Percentiles rank a stretch among this genome's conserved stretches.
phyloP scores from a whole-genome alignment of 352 stramenopile species.

The Lagenidium sp. region DNA sequence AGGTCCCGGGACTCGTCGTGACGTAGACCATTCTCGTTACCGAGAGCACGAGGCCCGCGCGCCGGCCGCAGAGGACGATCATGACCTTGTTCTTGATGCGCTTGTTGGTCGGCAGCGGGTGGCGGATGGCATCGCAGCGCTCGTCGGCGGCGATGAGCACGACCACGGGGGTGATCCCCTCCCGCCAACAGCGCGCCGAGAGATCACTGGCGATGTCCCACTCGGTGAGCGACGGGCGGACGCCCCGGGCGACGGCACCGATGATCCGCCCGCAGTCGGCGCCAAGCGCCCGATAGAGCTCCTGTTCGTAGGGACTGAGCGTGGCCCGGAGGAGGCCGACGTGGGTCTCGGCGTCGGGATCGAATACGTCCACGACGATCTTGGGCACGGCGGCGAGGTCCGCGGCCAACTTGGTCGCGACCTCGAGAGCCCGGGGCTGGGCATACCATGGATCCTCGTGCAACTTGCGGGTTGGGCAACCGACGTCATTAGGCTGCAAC shows the following conservation, averaged over 20 bases:
- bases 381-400: conserved; percentile 26
- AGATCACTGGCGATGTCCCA: conserved; percentile 44
- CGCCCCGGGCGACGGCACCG: conserved; percentile 25
- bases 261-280: conserved; percentile 61
- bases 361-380: conserved; percentile 19
- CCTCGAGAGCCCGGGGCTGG: conserved; percentile 18
- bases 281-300: conserved; percentile 39
- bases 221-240: conserved; percentile 38
- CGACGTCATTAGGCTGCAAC: background rate
- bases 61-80: conserved; percentile 65
- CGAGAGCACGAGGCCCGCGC: conserved; percentile 48
- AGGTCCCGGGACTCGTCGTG: conserved; percentile 20
- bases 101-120: conserved; percentile 63
- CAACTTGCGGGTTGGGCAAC: conserved; percentile 10
- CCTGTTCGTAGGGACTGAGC: conserved; percentile 47
- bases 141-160: conserved; percentile 58
- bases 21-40: conserved; percentile 63
- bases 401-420: too few species aligned
- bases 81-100: conserved; percentile 63
- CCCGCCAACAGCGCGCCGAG: conserved; percentile 21
- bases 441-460: conserved; percentile 50
- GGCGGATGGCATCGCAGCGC: conserved; percentile 49
- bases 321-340: conserved; percentile 26
- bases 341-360: conserved; percentile 18
- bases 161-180: conserved; percentile 47